phyloP scores from a whole-genome alignment of 139 green algal species.

The Deuterostichococcus epilithicus region DNA sequence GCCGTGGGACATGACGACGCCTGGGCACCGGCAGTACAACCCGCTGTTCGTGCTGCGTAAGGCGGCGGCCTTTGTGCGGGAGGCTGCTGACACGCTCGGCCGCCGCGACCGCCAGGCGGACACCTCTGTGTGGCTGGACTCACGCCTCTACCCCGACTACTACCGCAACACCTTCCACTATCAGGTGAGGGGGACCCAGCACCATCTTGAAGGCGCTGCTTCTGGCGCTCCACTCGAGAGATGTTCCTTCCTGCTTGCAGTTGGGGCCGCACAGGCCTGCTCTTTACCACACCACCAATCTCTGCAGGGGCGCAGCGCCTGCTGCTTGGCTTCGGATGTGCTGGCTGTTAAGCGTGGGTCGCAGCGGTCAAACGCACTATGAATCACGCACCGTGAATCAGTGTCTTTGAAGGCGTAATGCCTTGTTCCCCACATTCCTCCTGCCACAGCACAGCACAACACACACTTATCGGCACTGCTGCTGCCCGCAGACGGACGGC shows the following conservation, averaged over 20 bases:
- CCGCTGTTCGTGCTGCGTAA: conserved; percentile 52
- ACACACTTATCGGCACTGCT: not conserved
- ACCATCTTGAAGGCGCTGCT: no score
- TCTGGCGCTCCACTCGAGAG: no score
- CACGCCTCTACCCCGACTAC: conserved; percentile 73
- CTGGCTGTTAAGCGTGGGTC: no score
- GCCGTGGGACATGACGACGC: conserved; percentile 82
- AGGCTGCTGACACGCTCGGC: conserved; percentile 52
- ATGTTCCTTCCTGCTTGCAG: no score
- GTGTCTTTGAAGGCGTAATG: no score
- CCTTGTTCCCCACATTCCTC: not conserved
- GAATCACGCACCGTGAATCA: no score
- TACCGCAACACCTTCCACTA: conserved; percentile 85
- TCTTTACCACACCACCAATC: no score
- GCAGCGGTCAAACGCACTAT: not conserved
- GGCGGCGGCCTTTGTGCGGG: conserved; percentile 39
- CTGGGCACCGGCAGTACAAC: conserved; percentile 72
- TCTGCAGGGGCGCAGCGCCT: no score
- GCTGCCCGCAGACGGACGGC: conserved; percentile 61
- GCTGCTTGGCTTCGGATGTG: no score
- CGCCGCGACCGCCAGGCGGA: conserved; percentile 36
- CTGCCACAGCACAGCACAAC: not conserved
- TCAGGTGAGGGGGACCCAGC: conserved; percentile 31
- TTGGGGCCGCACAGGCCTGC: no score
- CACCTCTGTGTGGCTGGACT: conserved; percentile 48